Percentiles rank a stretch among this genome's conserved stretches.
Conservation (phyloP, 495 filamentous ascomycete genomes). For the Neurospora tetraspora region DNA sequence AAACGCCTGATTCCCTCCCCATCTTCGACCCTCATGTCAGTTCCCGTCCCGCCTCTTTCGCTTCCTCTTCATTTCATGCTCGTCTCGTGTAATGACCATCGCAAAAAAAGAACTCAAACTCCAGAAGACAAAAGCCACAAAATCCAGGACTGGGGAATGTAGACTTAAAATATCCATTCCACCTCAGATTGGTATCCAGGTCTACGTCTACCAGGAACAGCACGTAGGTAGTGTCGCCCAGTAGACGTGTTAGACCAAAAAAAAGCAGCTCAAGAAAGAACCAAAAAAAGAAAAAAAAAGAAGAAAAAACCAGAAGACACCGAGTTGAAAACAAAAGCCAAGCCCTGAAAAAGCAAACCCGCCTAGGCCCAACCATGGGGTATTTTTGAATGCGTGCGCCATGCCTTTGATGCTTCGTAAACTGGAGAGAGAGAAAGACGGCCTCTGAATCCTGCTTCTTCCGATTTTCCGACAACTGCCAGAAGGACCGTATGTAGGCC, state of each 20-base stretch:
- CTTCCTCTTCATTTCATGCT: constrained; percentile 1
- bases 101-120: background rate
- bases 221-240: background rate
- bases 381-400: background rate
- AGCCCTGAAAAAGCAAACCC: background rate
- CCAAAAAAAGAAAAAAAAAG: background rate
- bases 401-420: background rate
- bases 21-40: background rate
- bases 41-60: background rate
- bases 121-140: background rate
- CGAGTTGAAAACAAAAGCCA: constrained; percentile 5
- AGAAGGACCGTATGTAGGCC: background rate
- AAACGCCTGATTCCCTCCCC: background rate
- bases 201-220: background rate
- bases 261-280: background rate
- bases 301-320: background rate
- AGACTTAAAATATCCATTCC: background rate
- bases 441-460: background rate
- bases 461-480: background rate
- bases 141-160: background rate
- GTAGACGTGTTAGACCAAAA: background rate
- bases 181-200: background rate
- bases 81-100: background rate
- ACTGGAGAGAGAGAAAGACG: background rate
- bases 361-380: background rate